Percentiles rank a stretch among this genome's conserved stretches.
Conservation (phyloP, 192 early-diverging fungal genomes). For the Mortierella alpina region DNA sequence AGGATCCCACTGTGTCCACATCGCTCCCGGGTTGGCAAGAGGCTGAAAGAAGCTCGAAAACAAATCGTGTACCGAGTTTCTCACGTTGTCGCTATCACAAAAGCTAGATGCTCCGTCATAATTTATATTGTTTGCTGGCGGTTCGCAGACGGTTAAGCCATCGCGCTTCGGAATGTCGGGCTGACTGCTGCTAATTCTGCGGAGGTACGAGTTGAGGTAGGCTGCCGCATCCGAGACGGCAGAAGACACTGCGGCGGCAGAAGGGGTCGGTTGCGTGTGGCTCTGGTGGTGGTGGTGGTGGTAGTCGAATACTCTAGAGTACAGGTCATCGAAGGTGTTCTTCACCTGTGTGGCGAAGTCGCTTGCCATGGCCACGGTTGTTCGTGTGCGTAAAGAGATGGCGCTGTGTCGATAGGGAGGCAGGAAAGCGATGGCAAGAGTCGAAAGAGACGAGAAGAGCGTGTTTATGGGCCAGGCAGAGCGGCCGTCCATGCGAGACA, state of each 20-base stretch:
- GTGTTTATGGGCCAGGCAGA: no score
- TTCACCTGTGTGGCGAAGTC: neutral
- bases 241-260: neutral
- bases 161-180: no score
- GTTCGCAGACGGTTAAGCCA: neutral
- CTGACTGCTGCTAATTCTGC: no score
- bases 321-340: slow-evolving; percentile 1
- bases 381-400: neutral
- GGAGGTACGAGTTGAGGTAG: slow-evolving; percentile 9
- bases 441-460: neutral
- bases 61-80: neutral
- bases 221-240: neutral
- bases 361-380: neutral
- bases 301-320: neutral
- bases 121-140: neutral
- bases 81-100: neutral
- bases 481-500: no score
- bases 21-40: neutral
- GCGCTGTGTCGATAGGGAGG: neutral
- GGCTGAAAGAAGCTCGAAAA: slow-evolving; percentile 1
- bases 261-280: neutral
- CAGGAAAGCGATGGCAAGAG: neutral
- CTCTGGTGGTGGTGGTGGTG: no score
- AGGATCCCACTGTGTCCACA: slow-evolving; percentile 1
- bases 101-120: neutral